Evolutionary conservation across 1,139 yeast species (phyloP).

Genomic region (Geotrichum siamense): DNA sequence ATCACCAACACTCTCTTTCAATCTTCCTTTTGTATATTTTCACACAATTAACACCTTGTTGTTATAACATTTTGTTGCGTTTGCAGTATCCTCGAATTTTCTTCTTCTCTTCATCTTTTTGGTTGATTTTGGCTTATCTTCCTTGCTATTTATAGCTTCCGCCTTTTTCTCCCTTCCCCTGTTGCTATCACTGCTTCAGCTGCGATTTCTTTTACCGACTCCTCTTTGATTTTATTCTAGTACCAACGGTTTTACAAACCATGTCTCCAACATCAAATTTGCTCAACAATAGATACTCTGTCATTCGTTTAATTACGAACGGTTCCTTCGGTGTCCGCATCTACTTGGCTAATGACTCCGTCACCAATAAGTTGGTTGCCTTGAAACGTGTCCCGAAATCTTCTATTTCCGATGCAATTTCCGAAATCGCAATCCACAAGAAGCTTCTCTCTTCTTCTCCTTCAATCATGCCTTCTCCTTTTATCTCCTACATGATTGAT

Average conservation of each 20-base stretch:
- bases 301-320: constrained; percentile 73
- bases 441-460: constrained; percentile 48
- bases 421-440: constrained; percentile 69
- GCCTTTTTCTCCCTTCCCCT: not conserved
- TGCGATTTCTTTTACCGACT: not conserved
- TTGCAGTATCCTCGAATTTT: not conserved
- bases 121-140: not conserved
- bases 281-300: constrained; percentile 54
- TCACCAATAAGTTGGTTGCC: constrained; percentile 55
- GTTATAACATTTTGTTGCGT: no score
- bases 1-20: no score
- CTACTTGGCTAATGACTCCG: constrained; percentile 69
- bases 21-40: no score
- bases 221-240: not conserved
- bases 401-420: constrained; percentile 50
- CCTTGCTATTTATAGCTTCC: not conserved
- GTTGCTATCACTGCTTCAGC: not conserved
- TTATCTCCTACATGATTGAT: constrained; percentile 63
- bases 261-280: not conserved
- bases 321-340: constrained; percentile 86
- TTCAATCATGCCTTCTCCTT: constrained; percentile 18
- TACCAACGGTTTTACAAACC: not conserved
- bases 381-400: constrained; percentile 61
- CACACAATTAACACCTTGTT: no score
- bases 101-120: not conserved